Evolutionary conservation across 2,329 filamentous ascomycete species (phyloP).

Genomic region (Pyrenophora graminea): DNA sequence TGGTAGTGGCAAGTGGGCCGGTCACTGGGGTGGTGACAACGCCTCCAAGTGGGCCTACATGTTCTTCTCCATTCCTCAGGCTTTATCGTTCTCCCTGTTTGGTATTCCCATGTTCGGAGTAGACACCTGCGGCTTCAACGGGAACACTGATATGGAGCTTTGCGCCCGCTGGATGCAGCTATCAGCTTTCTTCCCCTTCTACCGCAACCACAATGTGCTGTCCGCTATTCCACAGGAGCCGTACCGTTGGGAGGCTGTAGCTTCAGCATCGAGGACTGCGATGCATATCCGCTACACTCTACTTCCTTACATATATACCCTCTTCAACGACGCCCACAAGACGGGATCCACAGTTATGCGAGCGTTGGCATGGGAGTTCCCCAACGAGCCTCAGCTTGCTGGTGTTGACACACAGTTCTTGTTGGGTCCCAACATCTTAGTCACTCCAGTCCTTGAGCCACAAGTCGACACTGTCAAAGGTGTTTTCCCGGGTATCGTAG

Average conservation of each 20-base stretch:
- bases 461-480: constrained; percentile 65
- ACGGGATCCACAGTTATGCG: constrained; percentile 73
- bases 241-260: constrained; percentile 70
- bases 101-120: constrained; percentile 76
- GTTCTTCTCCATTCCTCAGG: constrained; percentile 77
- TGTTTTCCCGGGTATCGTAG: constrained; percentile 68
- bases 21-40: constrained; percentile 81
- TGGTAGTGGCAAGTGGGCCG: constrained; percentile 74
- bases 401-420: constrained; percentile 73
- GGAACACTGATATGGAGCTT: constrained; percentile 69
- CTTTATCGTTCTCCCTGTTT: constrained; percentile 73
- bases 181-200: constrained; percentile 76
- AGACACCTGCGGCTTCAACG: constrained; percentile 68
- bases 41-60: constrained; percentile 71
- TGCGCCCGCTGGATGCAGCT: constrained; percentile 77
- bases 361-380: constrained; percentile 75
- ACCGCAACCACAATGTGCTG: constrained; percentile 73
- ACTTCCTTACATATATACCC: constrained; percentile 76
- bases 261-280: constrained; percentile 65
- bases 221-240: constrained; percentile 69
- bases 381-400: constrained; percentile 69
- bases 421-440: constrained; percentile 66
- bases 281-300: constrained; percentile 73
- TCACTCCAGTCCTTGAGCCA: constrained; percentile 69
- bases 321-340: constrained; percentile 68